Evolutionary conservation across 805 yeast genomes (phyloP).

Genomic region (Saturnispora serradocipensis): DNA sequence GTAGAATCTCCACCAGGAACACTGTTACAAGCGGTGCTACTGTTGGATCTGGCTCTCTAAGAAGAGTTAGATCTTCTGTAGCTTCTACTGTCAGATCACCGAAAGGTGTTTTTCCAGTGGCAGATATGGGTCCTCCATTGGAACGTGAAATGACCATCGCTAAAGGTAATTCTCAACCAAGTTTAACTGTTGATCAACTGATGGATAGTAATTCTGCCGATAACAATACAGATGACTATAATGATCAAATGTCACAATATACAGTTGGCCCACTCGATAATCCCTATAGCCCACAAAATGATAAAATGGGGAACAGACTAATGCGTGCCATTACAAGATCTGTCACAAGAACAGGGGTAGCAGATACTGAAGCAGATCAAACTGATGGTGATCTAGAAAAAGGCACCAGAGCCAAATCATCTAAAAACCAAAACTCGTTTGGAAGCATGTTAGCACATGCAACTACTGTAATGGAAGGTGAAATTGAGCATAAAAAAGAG

Average conservation of each 20-base stretch:
- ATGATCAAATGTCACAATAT: constrained; percentile 15
- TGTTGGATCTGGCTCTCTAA: neutral
- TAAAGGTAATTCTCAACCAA: constrained; percentile 20
- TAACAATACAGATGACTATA: constrained; percentile 20
- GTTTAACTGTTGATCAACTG: constrained; percentile 6
- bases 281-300: constrained; percentile 20
- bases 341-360: constrained; percentile 8
- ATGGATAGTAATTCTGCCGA: constrained; percentile 12
- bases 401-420: constrained; percentile 15
- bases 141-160: constrained; percentile 52
- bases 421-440: constrained; percentile 17
- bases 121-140: constrained; percentile 65
- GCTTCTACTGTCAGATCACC: constrained; percentile 41
- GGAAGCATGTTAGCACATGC: constrained; percentile 19
- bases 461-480: constrained; percentile 12
- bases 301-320: constrained; percentile 20
- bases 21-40: constrained; percentile 1
- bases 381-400: neutral
- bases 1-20: constrained; percentile 1
- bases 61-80: constrained; percentile 1
- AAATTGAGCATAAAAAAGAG: constrained; percentile 13
- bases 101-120: constrained; percentile 70
- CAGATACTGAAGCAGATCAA: constrained; percentile 6
- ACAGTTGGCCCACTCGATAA: constrained; percentile 19
- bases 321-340: constrained; percentile 21